A percentile compares a stretch with the other conserved stretches of the same genome.
Conservation (phyloP, 345 rosid genomes). For the Durio zibethinus region DNA sequence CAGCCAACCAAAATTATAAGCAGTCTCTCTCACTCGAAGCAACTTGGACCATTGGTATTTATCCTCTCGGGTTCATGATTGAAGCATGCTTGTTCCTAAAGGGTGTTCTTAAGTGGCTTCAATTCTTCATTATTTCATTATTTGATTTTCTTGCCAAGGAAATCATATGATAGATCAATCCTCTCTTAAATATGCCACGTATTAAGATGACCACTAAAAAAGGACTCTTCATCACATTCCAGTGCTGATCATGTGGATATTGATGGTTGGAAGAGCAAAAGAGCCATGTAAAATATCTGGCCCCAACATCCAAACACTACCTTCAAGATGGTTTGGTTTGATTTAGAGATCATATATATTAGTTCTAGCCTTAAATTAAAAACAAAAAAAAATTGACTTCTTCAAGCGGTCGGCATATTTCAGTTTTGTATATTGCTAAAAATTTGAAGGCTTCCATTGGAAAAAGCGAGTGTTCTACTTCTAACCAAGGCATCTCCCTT, state of each 20-base stretch:
- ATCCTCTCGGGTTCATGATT: constrained; percentile 17
- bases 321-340: neutral
- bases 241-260: neutral
- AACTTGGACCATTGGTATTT: constrained; percentile 18
- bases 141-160: constrained; percentile 5
- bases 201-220: neutral
- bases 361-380: neutral
- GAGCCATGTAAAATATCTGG: neutral
- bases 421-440: neutral
- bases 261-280: neutral
- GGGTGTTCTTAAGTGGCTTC: constrained; percentile 28
- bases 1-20: constrained; percentile 13
- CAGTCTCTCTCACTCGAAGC: constrained; percentile 18
- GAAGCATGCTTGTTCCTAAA: constrained; percentile 29
- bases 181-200: neutral
- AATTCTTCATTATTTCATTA: constrained; percentile 11
- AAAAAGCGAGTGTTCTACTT: neutral
- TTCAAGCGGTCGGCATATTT: neutral
- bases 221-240: neutral
- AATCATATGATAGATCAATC: neutral
- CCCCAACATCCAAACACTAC: neutral
- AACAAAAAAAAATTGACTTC: neutral
- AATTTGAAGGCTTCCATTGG: neutral
- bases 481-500: neutral
- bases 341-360: neutral